Conservation (phyloP, 1,284 basidiomycete genomes). For the Stereum hirsutum region DNA sequence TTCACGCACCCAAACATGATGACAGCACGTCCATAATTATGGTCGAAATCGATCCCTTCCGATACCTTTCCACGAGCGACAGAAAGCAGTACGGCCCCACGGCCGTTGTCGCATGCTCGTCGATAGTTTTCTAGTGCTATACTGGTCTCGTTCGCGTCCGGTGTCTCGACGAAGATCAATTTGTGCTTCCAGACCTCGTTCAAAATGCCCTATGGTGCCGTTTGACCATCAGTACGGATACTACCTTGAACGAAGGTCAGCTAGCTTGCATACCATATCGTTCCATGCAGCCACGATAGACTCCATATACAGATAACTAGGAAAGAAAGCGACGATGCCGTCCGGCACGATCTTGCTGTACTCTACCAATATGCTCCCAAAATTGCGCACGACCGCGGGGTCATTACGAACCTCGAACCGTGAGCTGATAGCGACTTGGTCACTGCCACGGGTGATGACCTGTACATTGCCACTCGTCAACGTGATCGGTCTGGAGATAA, state of each 20-base stretch:
- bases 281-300: conserved; percentile 99
- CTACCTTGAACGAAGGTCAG: conserved; percentile 9
- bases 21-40: conserved; percentile 98
- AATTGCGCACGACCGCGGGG: conserved; percentile 97
- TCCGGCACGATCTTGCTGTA: conserved; percentile 98
- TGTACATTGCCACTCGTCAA: conserved; percentile 19
- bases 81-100: conserved; percentile 93
- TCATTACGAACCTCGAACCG: conserved; percentile 99
- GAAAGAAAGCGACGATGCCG: conserved; percentile 99
- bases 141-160: conserved; percentile 97
- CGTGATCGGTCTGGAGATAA: neutral
- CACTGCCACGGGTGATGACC: conserved; percentile 97
- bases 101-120: conserved; percentile 96
- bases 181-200: conserved; percentile 99
- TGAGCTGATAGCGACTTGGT: conserved; percentile 98
- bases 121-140: conserved; percentile 97
- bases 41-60: conserved; percentile 99
- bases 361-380: conserved; percentile 96
- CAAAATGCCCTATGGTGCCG: conserved; percentile 72
- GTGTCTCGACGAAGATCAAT: conserved; percentile 98
- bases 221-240: conserved; percentile 1
- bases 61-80: conserved; percentile 99
- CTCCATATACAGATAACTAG: conserved; percentile 99
- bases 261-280: conserved; percentile 75
- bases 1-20: conserved; percentile 93